Percentiles rank a stretch among this genome's conserved stretches.
These are phyloP conservation scores for Ehretia macrophylla DNA, from an alignment of 257 asterid species.

Conservation along the genomic window DNA sequence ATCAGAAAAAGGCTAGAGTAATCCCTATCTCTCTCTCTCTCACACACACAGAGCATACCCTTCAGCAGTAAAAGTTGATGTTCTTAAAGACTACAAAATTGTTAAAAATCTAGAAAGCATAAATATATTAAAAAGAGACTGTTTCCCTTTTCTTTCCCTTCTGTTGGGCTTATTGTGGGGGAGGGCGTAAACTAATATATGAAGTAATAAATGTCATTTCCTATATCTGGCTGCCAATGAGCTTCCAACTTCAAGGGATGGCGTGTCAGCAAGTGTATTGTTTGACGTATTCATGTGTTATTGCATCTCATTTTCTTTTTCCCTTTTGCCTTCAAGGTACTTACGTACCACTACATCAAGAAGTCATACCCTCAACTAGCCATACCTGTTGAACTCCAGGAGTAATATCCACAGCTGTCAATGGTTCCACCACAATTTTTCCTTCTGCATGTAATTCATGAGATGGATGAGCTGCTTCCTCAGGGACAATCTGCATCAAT, in stretches of 20 bases:
- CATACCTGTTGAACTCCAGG: constrained; percentile 32
- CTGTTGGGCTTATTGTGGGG: too few species aligned
- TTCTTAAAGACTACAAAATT: background rate
- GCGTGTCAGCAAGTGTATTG: too few species aligned
- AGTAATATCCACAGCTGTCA: constrained; percentile 6
- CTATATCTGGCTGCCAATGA: too few species aligned
- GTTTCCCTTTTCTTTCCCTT: too few species aligned
- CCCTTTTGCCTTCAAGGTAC: background rate
- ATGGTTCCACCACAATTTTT: constrained; percentile 17
- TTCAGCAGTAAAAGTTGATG: background rate
- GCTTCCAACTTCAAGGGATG: too few species aligned
- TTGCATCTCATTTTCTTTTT: background rate
- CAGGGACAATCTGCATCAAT: constrained; percentile 27
- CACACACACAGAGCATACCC: background rate
- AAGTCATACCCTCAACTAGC: constrained; percentile 29
- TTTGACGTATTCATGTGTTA: too few species aligned
- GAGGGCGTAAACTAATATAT: too few species aligned
- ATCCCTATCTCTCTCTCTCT: background rate
- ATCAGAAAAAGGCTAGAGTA: background rate
- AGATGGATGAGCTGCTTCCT: constrained; percentile 21
- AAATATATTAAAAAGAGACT: background rate
- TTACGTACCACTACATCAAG: background rate
- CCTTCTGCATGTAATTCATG: constrained; percentile 15
- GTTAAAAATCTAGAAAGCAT: background rate
- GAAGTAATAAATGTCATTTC: too few species aligned